phyloP scores from a whole-genome alignment of 2,329 filamentous ascomycete genomes.

The Endocalyx cinctus region DNA sequence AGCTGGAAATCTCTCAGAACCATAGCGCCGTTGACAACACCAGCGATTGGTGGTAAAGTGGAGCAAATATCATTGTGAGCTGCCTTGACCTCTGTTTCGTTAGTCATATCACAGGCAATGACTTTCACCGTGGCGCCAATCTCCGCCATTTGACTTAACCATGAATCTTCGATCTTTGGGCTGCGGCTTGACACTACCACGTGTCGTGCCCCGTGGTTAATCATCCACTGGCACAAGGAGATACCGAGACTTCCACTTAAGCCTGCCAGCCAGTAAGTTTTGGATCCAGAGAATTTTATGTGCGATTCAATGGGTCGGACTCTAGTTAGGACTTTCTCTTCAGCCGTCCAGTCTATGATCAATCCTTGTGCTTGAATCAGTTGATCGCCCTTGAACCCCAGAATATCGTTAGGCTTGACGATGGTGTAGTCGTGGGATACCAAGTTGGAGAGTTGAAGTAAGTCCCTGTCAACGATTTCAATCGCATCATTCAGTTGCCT shows the following conservation, averaged over 20 bases:
- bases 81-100: conserved; percentile 6
- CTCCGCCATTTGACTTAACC: conserved; percentile 13
- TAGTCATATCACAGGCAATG: conserved; percentile 13
- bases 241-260: conserved; percentile 21
- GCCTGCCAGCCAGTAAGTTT: conserved; percentile 28
- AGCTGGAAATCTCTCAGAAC: conserved; percentile 27
- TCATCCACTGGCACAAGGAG: conserved; percentile 29
- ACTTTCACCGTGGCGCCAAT: conserved; percentile 9
- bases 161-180: conserved; percentile 21
- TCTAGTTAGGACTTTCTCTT: too few relatives aligned
- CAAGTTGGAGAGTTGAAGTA: too few relatives aligned
- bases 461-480: too few relatives aligned
- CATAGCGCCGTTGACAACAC: conserved; percentile 34
- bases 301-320: too few relatives aligned
- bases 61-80: conserved; percentile 10
- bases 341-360: too few relatives aligned
- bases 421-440: too few relatives aligned
- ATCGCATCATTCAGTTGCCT: too few relatives aligned
- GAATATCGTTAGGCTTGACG: too few relatives aligned
- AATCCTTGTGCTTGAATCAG: too few relatives aligned
- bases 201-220: conserved; percentile 21
- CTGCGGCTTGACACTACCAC: conserved; percentile 28
- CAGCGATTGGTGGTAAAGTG: conserved; percentile 26
- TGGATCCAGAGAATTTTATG: conserved; percentile 15
- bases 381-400: too few relatives aligned